Percentiles rank a stretch among this genome's conserved stretches.
Evolutionary conservation across 345 rosid genomes (phyloP).

Genomic region (Lumnitzera littorea): DNA sequence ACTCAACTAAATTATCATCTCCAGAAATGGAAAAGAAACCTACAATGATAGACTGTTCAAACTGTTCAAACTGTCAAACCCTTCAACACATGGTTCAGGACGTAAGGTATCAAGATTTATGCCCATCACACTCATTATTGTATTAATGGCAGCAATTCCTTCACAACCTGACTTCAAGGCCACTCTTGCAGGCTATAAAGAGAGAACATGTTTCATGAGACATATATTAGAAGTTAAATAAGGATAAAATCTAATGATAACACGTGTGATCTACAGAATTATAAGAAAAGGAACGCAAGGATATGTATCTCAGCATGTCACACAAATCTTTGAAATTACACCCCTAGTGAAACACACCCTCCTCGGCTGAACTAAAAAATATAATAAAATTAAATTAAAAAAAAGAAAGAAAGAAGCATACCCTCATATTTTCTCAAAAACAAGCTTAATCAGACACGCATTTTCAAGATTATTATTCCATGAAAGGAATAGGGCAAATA

Average conservation of each 20-base stretch:
- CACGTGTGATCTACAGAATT: too few species aligned
- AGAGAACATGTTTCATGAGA: not conserved
- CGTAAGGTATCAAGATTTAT: conserved; percentile 69
- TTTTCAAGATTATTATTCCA: not conserved
- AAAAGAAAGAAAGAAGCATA: too few species aligned
- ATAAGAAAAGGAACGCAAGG: too few species aligned
- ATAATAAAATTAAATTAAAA: too few species aligned
- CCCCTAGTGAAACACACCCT: too few species aligned
- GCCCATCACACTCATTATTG: conserved; percentile 98
- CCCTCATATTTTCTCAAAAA: too few species aligned
- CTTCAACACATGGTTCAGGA: conserved; percentile 98
- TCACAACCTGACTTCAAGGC: conserved; percentile 76
- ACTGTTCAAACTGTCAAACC: conserved; percentile 38
- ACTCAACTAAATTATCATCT: conserved; percentile 6
- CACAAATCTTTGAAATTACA: too few species aligned
- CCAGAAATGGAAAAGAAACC: not conserved
- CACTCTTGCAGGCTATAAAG: conserved; percentile 78
- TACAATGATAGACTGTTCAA: not conserved
- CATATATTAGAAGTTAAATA: not conserved
- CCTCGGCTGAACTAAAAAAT: too few species aligned
- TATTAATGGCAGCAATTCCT: conserved; percentile 85
- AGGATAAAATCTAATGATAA: not conserved
- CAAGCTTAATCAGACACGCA: not conserved
- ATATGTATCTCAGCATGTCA: too few species aligned
- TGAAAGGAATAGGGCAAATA: conserved; percentile 3